Conservation (phyloP, 306 rosid genomes). For the Pterocarpus macrocarpus region DNA sequence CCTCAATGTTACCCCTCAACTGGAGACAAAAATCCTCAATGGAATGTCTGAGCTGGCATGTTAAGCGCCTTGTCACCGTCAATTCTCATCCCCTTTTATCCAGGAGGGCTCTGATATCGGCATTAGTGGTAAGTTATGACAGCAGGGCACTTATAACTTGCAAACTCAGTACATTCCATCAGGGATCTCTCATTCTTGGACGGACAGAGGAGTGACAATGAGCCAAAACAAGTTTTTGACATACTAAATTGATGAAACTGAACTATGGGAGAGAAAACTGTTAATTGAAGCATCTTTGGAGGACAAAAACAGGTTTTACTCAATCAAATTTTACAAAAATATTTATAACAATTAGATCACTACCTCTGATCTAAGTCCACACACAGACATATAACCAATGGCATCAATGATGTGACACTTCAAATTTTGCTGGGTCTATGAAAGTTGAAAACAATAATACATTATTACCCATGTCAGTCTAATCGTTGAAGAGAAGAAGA, state of each 20-base stretch:
- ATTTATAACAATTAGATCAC: not conserved
- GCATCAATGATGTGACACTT: conserved; percentile 26
- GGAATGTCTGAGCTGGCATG: conserved; percentile 19
- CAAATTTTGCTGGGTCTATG: conserved; percentile 20
- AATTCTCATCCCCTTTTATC: conserved; percentile 7
- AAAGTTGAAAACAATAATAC: conserved; percentile 30
- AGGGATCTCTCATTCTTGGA: conserved; percentile 40
- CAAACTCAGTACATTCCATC: conserved; percentile 36
- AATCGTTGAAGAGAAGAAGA: conserved; percentile 30
- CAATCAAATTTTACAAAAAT: not conserved
- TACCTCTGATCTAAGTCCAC: conserved; percentile 9
- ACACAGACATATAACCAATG: conserved; percentile 16
- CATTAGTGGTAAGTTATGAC: conserved; percentile 8
- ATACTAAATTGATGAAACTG: conserved; percentile 16
- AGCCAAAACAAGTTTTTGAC: not conserved
- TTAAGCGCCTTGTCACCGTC: conserved; percentile 4
- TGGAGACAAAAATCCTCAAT: conserved; percentile 19
- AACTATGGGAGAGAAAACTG: conserved; percentile 27
- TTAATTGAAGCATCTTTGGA: conserved; percentile 26
- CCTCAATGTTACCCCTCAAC: conserved; percentile 7
- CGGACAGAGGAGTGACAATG: conserved; percentile 7
- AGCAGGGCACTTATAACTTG: conserved; percentile 10
- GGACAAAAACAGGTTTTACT: conserved; percentile 18
- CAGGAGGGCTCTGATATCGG: conserved; percentile 18
- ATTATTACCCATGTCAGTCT: conserved; percentile 13